Base-by-base conservation (phyloP, 768 basidiomycete species). In the Rossbeevera mucosa region DNA sequence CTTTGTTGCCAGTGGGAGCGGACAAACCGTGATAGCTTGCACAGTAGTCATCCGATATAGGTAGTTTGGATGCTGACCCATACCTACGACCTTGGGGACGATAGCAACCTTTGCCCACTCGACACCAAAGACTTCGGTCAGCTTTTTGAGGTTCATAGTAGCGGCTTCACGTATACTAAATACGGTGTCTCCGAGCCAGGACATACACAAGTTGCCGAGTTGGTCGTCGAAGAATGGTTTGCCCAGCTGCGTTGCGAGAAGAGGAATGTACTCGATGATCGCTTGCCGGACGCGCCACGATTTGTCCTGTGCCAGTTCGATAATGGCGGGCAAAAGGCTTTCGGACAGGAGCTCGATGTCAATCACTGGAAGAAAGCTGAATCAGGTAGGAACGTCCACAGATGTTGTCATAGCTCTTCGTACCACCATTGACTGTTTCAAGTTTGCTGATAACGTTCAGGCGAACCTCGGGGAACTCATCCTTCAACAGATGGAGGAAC, bases 261-360 rank as follows among this genome's bases (percentile, higher is more conserved):
- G 82, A n/a, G 96, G 96, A 61, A 99, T 90, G 74, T 99, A 97
- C 72, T 98, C 96, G 71, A 99, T 99, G 74, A 99, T 98, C 7
- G 96, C 96, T 71, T 99, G 96, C 60, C 96, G 88, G 18, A 99
- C 95, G 25, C 96, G 88, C 96, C 96, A 99, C 55, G 96, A 96
- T 69, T 98, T 99, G 76, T 99, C 96, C 71, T 98, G 95, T 7
- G 96, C 96, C 29, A 99, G 78, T 66, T 98, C 91, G 56, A 98
- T 90, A 59, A 99, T 98, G 31, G 96, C 96, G 8, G 96, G 96
- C 26, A 99, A 81, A 31, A 99, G 86, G 59, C 91, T 94, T 59
- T 94, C 93, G 1, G 93, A 92, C 47, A 99, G 74, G 26, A 93
- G 78, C 55, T 97, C 92, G 63, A 98, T 96, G 43, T 96, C 96